Base-by-base conservation (phyloP, 2,329 filamentous ascomycete genomes). In the Clonostachys byssicola region DNA sequence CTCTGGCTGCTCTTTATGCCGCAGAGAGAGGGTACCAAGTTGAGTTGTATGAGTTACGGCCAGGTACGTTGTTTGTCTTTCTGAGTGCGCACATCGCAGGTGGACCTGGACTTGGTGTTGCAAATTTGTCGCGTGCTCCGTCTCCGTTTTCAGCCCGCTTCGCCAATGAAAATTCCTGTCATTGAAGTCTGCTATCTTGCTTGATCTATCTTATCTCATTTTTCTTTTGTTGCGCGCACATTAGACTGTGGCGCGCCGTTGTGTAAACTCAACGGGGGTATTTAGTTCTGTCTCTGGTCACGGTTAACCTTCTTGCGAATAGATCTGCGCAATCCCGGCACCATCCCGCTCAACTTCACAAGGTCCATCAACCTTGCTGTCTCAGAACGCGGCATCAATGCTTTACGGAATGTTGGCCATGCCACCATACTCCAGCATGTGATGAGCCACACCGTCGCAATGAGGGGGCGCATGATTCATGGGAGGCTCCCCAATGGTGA, bases 311-410 rank as follows among this genome's bases (percentile, higher is more conserved):
- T 10, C 8, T 30, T 9, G 23, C 23, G 23, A 30, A 14, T 49
- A 97, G 94, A 99, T 71, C 83, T 97, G 43, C 85, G 94, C 39
- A 85, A 95, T 63, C 85, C 88, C 3, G 79, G 82, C 3, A 96
- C 89, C 1, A 83, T 85, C 33, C 92, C 92, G 4, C 76, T 97
- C 51, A 96, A 96, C 67, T 96, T 96, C 62, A 95, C 92, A 51
- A 95, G 91, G 65, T 97, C 94, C n/a, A 99, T 99, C 73, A 99
- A 99, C 62, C 72, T 99, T 47, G 92, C 94, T 18, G 75, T 99
- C 1, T 97, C 94, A 1, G 92, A 97, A 64, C 84, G 94, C 49
- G 94, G 94, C 34, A 92, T 97, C 64, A 88, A 94, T 64, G 89
- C 92, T 18, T 85, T 99, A 68, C 80, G 81, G 45, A 74, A 88